Evolutionary conservation across 306 rosid species (phyloP).

Genomic region (Cucumis melo): DNA sequence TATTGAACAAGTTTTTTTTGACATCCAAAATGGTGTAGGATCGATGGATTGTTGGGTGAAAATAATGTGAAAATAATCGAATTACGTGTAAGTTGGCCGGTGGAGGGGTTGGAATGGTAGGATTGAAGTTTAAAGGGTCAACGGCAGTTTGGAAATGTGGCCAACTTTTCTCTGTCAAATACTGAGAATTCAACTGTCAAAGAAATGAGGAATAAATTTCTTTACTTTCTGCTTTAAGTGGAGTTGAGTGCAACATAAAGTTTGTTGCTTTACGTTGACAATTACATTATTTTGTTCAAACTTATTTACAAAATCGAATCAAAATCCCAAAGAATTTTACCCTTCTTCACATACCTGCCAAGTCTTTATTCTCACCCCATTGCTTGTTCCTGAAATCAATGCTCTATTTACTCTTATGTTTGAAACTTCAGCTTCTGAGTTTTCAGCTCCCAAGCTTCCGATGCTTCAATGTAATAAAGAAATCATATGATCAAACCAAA

Average conservation of each 20-base stretch:
- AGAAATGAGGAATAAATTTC: not conserved
- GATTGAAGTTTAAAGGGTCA: not conserved
- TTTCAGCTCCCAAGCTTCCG: slow-evolving; percentile 65
- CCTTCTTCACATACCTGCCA: slow-evolving; percentile 51
- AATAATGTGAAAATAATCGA: too few species aligned
- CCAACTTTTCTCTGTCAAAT: not conserved
- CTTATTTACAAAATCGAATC: not conserved
- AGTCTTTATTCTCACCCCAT: slow-evolving; percentile 84
- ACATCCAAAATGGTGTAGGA: too few species aligned
- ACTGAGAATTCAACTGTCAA: not conserved
- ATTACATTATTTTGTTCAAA: not conserved
- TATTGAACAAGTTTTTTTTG: too few species aligned
- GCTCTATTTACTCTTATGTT: slow-evolving; percentile 45
- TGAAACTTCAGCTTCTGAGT: slow-evolving; percentile 50
- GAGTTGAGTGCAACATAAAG: not conserved
- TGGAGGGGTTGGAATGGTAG: too few species aligned
- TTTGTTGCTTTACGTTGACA: not conserved
- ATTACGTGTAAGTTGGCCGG: too few species aligned
- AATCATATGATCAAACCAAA: not conserved
- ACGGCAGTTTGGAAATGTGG: not conserved
- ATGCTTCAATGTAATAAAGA: slow-evolving; percentile 29
- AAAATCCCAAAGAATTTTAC: not conserved
- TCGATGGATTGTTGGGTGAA: too few species aligned
- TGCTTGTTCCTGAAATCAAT: slow-evolving; percentile 45
- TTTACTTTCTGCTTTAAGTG: not conserved